Evolutionary conservation across 345 rosid genomes (phyloP).

Genomic region (Hibiscus trionum): DNA sequence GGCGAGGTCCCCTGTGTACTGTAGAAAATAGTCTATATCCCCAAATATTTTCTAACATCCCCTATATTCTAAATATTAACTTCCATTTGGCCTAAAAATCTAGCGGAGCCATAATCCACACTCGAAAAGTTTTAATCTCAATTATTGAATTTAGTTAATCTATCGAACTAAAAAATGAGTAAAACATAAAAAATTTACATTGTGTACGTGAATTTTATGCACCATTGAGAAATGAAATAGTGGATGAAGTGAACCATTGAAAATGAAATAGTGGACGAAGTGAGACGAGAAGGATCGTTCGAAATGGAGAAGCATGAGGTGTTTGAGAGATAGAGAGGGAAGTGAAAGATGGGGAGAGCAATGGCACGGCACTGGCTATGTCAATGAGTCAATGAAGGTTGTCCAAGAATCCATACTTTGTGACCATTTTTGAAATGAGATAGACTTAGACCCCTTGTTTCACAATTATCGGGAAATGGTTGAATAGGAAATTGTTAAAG

Average conservation of each 20-base stretch:
- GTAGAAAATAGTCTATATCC: no score
- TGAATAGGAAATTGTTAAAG: constrained; percentile 52
- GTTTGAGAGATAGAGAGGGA: constrained; percentile 40
- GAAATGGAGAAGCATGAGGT: constrained; percentile 40
- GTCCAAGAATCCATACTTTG: constrained; percentile 69
- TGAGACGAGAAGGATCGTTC: constrained; percentile 54
- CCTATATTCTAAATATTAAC: no score
- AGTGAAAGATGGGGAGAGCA: constrained; percentile 27
- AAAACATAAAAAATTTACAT: no score
- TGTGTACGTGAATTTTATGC: constrained; percentile 48
- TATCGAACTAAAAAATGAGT: no score
- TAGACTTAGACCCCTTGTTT: constrained; percentile 51
- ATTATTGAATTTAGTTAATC: no score
- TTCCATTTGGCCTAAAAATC: no score
- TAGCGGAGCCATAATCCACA: no score
- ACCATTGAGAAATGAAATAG: constrained; percentile 57
- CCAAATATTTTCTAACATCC: no score
- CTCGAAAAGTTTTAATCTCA: no score
- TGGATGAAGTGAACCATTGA: constrained; percentile 49
- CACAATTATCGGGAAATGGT: constrained; percentile 45
- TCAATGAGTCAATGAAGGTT: constrained; percentile 47
- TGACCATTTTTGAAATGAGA: constrained; percentile 58
- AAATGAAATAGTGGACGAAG: constrained; percentile 53
- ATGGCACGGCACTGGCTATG: constrained; percentile 53
- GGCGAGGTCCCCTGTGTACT: no score